Percentiles rank a stretch among this genome's conserved stretches.
Conservation (phyloP, 2,329 filamentous ascomycete genomes). For the Ascochyta koolunga region DNA sequence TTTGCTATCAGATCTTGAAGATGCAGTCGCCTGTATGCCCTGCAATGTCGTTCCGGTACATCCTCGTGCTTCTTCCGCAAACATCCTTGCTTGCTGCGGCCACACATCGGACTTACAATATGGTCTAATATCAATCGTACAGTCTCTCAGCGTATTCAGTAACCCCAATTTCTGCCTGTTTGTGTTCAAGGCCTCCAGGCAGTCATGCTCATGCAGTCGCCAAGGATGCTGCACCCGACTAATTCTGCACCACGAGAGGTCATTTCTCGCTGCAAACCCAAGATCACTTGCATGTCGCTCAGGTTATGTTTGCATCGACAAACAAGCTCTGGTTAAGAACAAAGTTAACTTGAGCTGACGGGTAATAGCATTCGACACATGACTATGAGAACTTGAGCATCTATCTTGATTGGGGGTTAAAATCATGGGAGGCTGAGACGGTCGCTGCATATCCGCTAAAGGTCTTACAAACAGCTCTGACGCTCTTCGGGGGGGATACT, state of each 20-base stretch:
- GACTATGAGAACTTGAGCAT: too few relatives aligned
- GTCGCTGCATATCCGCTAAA: too few relatives aligned
- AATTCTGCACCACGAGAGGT: too few relatives aligned
- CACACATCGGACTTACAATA: neutral
- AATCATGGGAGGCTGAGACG: too few relatives aligned
- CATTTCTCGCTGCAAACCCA: neutral
- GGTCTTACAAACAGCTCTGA: too few relatives aligned
- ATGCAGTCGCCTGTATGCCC: conserved; percentile 11
- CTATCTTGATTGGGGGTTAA: too few relatives aligned
- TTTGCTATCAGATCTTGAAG: conserved; percentile 11
- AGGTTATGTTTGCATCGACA: neutral
- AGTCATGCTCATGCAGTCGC: too few relatives aligned
- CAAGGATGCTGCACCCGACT: too few relatives aligned
- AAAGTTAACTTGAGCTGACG: neutral
- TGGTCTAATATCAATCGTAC: neutral
- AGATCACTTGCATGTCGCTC: neutral
- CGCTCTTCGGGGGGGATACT: too few relatives aligned
- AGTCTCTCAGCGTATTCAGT: neutral
- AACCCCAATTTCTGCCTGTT: too few relatives aligned
- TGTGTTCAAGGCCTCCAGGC: too few relatives aligned
- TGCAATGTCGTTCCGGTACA: conserved; percentile 7
- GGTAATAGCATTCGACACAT: too few relatives aligned
- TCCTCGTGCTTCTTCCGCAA: conserved; percentile 17
- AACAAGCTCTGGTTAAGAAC: neutral
- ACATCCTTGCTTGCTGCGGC: neutral